A percentile compares a stretch with the other conserved stretches of the same genome.
Evolutionary conservation across 805 yeast genomes (phyloP).

Genomic region (Myxozyma melibiosi): DNA sequence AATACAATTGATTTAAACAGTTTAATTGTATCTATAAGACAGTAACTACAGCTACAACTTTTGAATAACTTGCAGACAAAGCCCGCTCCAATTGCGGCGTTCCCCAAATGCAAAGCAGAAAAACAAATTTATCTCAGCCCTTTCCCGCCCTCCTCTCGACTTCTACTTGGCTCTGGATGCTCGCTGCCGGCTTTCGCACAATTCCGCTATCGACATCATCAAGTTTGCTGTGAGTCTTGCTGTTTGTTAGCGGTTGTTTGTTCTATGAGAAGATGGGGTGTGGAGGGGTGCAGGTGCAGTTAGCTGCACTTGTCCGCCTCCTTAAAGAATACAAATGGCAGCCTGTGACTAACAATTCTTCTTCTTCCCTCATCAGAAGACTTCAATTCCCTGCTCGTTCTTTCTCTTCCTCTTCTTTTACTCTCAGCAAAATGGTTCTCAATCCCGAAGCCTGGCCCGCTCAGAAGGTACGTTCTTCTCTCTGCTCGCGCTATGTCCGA

Average conservation of each 20-base stretch:
- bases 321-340: too few species aligned
- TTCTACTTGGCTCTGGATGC: neutral
- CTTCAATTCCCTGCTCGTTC: neutral
- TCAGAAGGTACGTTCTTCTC: conserved; percentile 14
- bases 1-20: too few species aligned
- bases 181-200: conserved; percentile 1
- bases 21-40: too few species aligned
- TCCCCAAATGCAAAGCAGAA: neutral
- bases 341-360: neutral
- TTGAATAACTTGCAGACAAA: too few species aligned
- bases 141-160: too few species aligned
- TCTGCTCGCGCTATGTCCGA: too few species aligned
- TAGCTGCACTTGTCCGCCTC: too few species aligned
- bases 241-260: neutral
- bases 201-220: neutral
- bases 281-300: too few species aligned
- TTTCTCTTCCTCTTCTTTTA: neutral
- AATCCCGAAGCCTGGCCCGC: conserved; percentile 31
- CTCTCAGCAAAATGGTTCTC: conserved; percentile 10
- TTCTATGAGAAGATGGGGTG: neutral
- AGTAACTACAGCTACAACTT: too few species aligned
- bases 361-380: neutral
- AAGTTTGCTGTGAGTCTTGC: neutral
- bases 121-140: too few species aligned
- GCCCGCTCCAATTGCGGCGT: too few species aligned